Conservation (phyloP, 2,329 filamentous ascomycete species). For the Claviceps fusiformis region DNA sequence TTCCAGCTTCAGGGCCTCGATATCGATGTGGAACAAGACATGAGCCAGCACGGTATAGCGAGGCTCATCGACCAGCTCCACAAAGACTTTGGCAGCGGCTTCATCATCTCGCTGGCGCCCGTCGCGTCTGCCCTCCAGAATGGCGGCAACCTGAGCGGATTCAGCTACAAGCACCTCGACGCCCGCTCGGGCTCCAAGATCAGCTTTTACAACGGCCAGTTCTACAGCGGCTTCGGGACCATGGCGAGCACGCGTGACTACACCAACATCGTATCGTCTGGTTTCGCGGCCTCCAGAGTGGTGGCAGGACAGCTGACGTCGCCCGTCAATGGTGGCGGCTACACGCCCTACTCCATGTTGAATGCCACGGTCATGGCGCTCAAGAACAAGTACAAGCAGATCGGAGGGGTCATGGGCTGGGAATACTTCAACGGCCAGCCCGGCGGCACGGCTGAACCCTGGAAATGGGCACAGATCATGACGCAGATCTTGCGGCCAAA, state of each 20-base stretch:
- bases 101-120: conserved; percentile 66
- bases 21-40: conserved; percentile 63
- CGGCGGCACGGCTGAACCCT: conserved; percentile 44
- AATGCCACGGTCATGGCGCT: conserved; percentile 26
- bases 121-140: conserved; percentile 56
- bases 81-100: conserved; percentile 50
- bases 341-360: conserved; percentile 30
- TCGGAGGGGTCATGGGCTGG: conserved; percentile 84
- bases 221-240: conserved; percentile 74
- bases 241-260: conserved; percentile 28
- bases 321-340: conserved; percentile 47
- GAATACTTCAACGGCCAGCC: conserved; percentile 63
- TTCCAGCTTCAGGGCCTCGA: conserved; percentile 55
- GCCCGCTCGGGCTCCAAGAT: conserved; percentile 47
- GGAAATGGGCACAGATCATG: conserved; percentile 55
- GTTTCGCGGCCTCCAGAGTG: conserved; percentile 58
- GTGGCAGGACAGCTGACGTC: conserved; percentile 70
- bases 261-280: conserved; percentile 35
- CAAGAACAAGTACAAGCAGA: conserved; percentile 40
- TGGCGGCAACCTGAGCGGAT: conserved; percentile 55
- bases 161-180: conserved; percentile 62
- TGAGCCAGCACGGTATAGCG: conserved; percentile 51
- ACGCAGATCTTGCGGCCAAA: conserved; percentile 15
- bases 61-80: conserved; percentile 53
- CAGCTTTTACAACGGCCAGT: conserved; percentile 75